Evolutionary conservation across 192 early-diverging fungal genomes (phyloP), one percentile per base, ranked within the genome.

Genomic region (Fimicolochytrium jonesii): DNA sequence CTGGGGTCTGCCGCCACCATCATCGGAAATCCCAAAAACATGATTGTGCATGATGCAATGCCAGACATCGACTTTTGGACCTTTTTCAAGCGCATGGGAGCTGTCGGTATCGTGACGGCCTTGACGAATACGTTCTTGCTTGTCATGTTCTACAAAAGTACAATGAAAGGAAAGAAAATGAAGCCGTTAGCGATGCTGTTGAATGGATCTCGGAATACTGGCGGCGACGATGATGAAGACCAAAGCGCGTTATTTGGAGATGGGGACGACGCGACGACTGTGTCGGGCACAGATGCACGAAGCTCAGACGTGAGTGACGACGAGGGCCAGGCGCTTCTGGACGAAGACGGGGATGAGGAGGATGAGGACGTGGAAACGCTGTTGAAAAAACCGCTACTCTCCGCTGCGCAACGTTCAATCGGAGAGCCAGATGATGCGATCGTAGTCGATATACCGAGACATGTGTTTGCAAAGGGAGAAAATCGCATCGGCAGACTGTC

Each of bases 1-100:
- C 23, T 59, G 13, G 57, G 57, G 15, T 25, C 20, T 20, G 57
- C 57, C 22, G 57, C 39, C 2, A 59, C 57, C 11, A 59, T 59
- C 41, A 59, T 59, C 39, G 57, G 57, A 20, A 59, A 59, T 41
- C 57, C 57, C 2, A 59, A 59, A 59, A 59, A 59, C 41, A 59
- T 59, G 57, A 59, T 59, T 23, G 42, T 59, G 9, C 39, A 46
- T 25, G 57, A 59, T 18, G 22, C 11, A 18, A 59, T 59, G 41
- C 57, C 57, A 15, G 22, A 22, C 1, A 59, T 45, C 22, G 36
- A 42, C 32, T 59, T 59, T 30, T 28, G 45, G 10, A 25, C 15
- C 22, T 59, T 59, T 30, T 26, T 30, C 41, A 2, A 25, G 17
- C 22, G 29, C n/a, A 59, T 59, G 57, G 36, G 36, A 6, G 18